Base-by-base conservation (phyloP, 805 yeast species). In the Metschnikowia lachancei region DNA sequence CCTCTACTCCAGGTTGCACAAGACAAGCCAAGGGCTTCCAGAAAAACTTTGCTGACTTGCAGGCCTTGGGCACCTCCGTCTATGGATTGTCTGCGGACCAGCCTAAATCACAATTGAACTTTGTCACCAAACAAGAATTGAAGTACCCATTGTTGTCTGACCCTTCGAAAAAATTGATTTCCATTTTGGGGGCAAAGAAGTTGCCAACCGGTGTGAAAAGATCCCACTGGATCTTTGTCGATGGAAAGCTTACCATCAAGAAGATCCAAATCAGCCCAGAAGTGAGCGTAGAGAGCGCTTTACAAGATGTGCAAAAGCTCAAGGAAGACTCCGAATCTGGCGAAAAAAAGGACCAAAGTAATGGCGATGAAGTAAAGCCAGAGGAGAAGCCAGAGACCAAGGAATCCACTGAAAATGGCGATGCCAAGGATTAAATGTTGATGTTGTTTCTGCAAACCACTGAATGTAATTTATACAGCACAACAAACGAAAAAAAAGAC, bases 1-100 rank as follows among this genome's bases (percentile, higher is more conserved):
- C 98, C 0, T 81, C 85, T 20, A 92, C 98, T 0, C 96, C 97
- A 1, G 99, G 99, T 3, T 94, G 99, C 66, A 92, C 99, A 1
- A 79, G 89, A 57, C 99, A 92, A 68, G 97, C 91, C 2, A 78
- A 86, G 62, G 97, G 97, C 0, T 94, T 85, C 63, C 82, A 94
- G 57, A 83, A 80, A 53, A 80, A 80, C 56, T 83, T 69, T 62
- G 71, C 75, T 2, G 70, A 75, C 35, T 76, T 86, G 57, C 64
- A 71, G 38, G 55, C 53, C 10, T 68, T 77, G 32, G 77, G 76
- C 19, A 83, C 82, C 2, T 69, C 78, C 0, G 83, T 92, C 1
- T 82, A 77, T 56, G 99, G 99, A 0, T 64, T 92, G 41, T 85
- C 95, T 59, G 83, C 92, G 3, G 99, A 92, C 62, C 59, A 81